Evolutionary conservation across 208 protist species (phyloP), one percentile per base, ranked within the genome.

Genomic region (Leishmania tarentolae): DNA sequence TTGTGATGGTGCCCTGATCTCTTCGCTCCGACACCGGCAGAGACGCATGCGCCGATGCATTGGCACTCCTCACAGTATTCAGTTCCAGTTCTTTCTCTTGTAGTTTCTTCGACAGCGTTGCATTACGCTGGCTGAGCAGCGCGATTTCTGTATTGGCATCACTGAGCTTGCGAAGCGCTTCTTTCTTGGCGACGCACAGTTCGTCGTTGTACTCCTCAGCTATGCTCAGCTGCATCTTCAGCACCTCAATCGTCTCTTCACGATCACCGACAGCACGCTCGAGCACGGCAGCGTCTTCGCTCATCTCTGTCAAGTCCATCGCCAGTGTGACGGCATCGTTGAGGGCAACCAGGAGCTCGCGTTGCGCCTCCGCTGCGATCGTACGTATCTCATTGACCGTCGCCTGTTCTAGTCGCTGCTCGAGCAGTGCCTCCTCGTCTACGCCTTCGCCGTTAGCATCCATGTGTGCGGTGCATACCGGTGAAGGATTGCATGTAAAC

Each of bases 121-220:
- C 74, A 79, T 88, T 86, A 35, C 85, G 85, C 63, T 80, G 83
- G 40, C 83, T 88, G 31, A 93, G 78, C 47, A 84, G 44, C 40
- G 90, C 88, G 53, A 91, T 78, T 47, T 93, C 90, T 19, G 80
- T 83, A 81, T 93, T 93, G 8, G 90, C 79, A 31, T 88, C 88
- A 19, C 79, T 88, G n/a, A 94, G 71, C 73, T 87, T 89, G 8
- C 84, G 85, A 71, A 88, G 75, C 31, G 84, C 84, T 35, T 88
- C 86, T 15, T 66, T 79, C 85, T 91, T 92, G 31, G 88, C 91
- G n/a, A 75, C 37, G n/a, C 87, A 66, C 56, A 94, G 86, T 52
- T 78, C 76, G 3, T 85, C 81, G 53, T 78, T 87, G 56, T 86
- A 85, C 52, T 92, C 82, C 52, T 89, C 81, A 0, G 86, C 79